Conservation (phyloP, 805 yeast species). For the Danielozyma ontarioensis region DNA sequence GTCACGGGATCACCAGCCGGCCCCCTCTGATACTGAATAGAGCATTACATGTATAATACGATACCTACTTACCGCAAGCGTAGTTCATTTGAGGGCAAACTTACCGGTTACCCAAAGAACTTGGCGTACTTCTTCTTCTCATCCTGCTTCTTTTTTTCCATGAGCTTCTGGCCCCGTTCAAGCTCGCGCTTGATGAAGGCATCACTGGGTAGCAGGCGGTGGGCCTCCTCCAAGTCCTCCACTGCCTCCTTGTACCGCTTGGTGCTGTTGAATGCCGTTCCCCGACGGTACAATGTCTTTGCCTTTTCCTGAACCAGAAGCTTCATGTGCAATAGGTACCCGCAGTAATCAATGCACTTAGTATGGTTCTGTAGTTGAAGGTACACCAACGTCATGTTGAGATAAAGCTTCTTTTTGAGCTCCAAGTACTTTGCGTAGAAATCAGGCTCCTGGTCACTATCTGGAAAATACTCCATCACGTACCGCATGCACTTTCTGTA, state of each 20-base stretch:
- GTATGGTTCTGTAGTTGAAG: slow-evolving; percentile 45
- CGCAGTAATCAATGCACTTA: slow-evolving; percentile 50
- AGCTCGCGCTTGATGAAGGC: slow-evolving; percentile 42
- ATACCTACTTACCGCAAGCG: no score
- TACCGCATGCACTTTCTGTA: slow-evolving; percentile 64
- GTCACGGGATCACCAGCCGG: no score
- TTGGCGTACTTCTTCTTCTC: slow-evolving; percentile 57
- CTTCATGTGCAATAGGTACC: slow-evolving; percentile 51
- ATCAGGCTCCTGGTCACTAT: slow-evolving; percentile 54
- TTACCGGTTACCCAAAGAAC: slow-evolving; percentile 43
- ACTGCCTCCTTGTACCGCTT: slow-evolving; percentile 49
- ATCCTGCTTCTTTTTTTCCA: slow-evolving; percentile 40
- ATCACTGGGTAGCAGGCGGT: slow-evolving; percentile 44
- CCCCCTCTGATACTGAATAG: no score
- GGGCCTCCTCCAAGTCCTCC: slow-evolving; percentile 41
- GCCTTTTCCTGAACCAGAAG: slow-evolving; percentile 40
- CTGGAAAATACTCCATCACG: slow-evolving; percentile 69
- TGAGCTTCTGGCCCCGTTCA: slow-evolving; percentile 30
- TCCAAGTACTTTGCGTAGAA: slow-evolving; percentile 45
- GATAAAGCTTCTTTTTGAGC: slow-evolving; percentile 47
- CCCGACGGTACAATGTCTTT: slow-evolving; percentile 56
- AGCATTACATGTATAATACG: no score
- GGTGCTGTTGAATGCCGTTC: slow-evolving; percentile 35
- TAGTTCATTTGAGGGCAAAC: no score
- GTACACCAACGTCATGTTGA: slow-evolving; percentile 55